Evolutionary conservation across 2,329 filamentous ascomycete species (phyloP), one percentile per base, ranked within the genome.

Genomic region (Neonectria faginata): DNA sequence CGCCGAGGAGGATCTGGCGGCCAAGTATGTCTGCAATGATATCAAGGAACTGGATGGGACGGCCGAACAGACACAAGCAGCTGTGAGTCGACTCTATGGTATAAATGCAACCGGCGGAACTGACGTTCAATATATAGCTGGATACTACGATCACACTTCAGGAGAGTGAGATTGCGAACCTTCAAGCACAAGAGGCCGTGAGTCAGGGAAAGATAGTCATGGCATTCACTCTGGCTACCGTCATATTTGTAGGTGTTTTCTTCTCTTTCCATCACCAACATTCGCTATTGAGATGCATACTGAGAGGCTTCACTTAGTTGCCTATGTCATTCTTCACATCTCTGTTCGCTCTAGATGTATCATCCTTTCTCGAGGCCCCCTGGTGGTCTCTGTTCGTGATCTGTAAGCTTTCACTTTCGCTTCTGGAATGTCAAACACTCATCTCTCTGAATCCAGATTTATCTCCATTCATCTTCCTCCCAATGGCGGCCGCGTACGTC

Each of bases 241-340:
- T 71, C 53, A 45, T 69, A 2, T 71, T 71, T 55, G 69, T 71
- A 39, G 48, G 69, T 66, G 0, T 14, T 16, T 29, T 29, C 5
- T 2, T 27, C 2, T 29, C 8, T 33, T 20, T 27, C n/a, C n/a
- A n/a, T n/a, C n/a, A n/a, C n/a, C n/a, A n/a, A n/a, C n/a, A n/a
- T n/a, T n/a, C n/a, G n/a, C n/a, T n/a, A n/a, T n/a, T n/a, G n/a
- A n/a, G n/a, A n/a, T n/a, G n/a, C n/a, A n/a, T n/a, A n/a, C 44
- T 55, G 16, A 60, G 2, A 16, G 5, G 6, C 11, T 5, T 10
- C 14, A 5, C 10, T 33, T 41, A 69, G 67, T 60, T 69, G 1
- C 67, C 67, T 2, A 44, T 69, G 52, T 69, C 67, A 2, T 69
- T 69, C 27, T 60, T 70, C 16, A 61, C 68, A 0, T 69, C 68